Conservation (phyloP, 2,329 filamentous ascomycete genomes). For the Ophiocordyceps camponoti-saundersi region DNA sequence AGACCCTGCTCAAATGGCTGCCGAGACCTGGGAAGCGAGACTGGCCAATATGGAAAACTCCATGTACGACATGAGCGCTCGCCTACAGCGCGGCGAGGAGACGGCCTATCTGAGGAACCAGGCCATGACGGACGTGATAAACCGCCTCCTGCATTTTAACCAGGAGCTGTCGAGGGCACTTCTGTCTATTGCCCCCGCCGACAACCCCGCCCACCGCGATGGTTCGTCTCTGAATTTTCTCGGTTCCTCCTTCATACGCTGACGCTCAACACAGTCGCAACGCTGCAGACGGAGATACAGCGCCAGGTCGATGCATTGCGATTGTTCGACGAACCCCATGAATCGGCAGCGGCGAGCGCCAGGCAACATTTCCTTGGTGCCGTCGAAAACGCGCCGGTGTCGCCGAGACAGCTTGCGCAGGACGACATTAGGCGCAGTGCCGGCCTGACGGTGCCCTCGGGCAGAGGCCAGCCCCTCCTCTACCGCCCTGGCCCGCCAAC, state of each 20-base stretch:
- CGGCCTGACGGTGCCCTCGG: constrained; percentile 45
- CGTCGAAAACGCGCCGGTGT: constrained; percentile 64
- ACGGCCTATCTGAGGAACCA: constrained; percentile 70
- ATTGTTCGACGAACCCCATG: constrained; percentile 46
- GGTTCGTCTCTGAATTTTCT: constrained; percentile 35
- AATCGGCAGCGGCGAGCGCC: constrained; percentile 45
- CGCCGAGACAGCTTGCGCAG: constrained; percentile 71
- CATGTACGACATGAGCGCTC: constrained; percentile 60
- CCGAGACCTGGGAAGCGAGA: constrained; percentile 62
- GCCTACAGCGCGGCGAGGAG: constrained; percentile 72
- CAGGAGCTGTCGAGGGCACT: constrained; percentile 68
- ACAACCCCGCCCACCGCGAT: constrained; percentile 66
- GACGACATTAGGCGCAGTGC: constrained; percentile 66
- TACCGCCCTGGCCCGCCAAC: constrained; percentile 59
- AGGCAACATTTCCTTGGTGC: constrained; percentile 50
- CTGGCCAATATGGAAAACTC: constrained; percentile 63
- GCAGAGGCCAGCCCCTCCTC: constrained; percentile 38
- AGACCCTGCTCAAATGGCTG: constrained; percentile 54
- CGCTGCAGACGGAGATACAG: constrained; percentile 41
- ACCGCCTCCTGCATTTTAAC: constrained; percentile 57
- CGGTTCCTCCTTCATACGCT: constrained; percentile 5
- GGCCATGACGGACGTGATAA: constrained; percentile 63
- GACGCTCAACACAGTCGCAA: constrained; percentile 23
- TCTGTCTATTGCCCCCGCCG: constrained; percentile 55
- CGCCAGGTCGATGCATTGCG: constrained; percentile 41